phyloP scores from a whole-genome alignment of 1,284 basidiomycete species.

The Apiotrichum siamense region DNA sequence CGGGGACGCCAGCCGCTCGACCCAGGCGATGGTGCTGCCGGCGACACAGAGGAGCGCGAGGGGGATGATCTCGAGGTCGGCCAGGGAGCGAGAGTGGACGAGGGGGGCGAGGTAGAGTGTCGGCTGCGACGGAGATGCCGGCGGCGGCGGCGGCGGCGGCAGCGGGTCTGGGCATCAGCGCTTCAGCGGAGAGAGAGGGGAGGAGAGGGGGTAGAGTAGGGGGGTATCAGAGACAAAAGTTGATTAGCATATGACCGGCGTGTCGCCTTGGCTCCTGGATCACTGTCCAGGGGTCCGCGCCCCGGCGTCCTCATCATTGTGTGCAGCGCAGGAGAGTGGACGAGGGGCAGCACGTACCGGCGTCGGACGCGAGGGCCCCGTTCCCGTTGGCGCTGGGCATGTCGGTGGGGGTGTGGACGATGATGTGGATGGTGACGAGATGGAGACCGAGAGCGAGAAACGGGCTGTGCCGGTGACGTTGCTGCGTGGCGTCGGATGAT shows the following conservation, averaged over 20 bases:
- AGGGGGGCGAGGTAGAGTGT: constrained; percentile 62
- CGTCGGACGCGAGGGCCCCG: not conserved
- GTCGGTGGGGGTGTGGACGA: no score
- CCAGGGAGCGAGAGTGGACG: constrained; percentile 59
- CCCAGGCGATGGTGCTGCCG: constrained; percentile 62
- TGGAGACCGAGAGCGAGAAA: no score
- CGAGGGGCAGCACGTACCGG: not conserved
- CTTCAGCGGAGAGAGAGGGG: not conserved
- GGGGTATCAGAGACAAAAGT: constrained; percentile 2
- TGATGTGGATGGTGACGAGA: no score
- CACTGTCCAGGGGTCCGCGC: not conserved
- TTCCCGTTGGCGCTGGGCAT: not conserved
- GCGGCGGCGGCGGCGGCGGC: no score
- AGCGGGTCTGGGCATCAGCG: not conserved
- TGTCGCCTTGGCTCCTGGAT: constrained; percentile 1
- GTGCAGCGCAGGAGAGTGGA: not conserved
- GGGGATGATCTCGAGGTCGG: constrained; percentile 55
- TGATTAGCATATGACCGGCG: constrained; percentile 14
- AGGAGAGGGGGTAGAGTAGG: not conserved
- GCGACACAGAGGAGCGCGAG: constrained; percentile 59
- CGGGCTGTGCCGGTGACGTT: no score
- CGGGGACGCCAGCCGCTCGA: constrained; percentile 26
- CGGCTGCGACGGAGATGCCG: no score
- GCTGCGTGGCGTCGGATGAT: no score
- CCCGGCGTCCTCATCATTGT: constrained; percentile 13